Base-by-base conservation (phyloP, 306 rosid genomes). In the Potentilla sterilis region DNA sequence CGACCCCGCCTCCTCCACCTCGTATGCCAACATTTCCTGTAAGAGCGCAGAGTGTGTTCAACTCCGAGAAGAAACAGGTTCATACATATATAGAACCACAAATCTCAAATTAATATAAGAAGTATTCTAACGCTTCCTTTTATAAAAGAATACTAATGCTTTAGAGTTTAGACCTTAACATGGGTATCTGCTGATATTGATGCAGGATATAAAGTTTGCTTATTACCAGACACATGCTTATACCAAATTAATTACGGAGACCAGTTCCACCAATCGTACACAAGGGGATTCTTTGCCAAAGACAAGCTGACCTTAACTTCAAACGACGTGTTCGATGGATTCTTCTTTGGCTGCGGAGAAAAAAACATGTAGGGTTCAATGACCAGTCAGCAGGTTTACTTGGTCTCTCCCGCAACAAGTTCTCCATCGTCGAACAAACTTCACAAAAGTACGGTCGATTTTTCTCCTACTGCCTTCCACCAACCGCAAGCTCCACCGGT, bases 381-480 rank as follows among this genome's bases (percentile, higher is more conserved):
- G 55, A 74, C 0, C 84, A 90, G 43, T 7, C 83, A 0, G 92
- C 97, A 18, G 95, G 97, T 1, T 76, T 91, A 16, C 58, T 93
- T 3, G 97, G 98, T 69, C 96, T 93, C 1, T 97, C 89, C 57
- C 88, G 96, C 18, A 77, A 80, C 78, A 80, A 76, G 0, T 75
- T 86, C 70, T 91, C 98, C 51, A 6, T 93, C 7, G 76, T 93
- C 67, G 79, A 88, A 72, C 98, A 93, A 66, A 89, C 96, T 0
- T 77, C 89, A 10, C 4, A 49, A 3, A 88, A 84, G 28, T 93
- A 88, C 74, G 9, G 65, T 4, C 82, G 80, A 18, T 11, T 72
- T 32, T 91, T 93, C 86, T 86, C 97, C 35, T 93, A 93, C 64
- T 93, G 97, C 42, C 86, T 93, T 1, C 98, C 97, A 0, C 68